Evolutionary conservation across 495 filamentous ascomycete species (phyloP), one percentile per base, ranked within the genome.

Genomic region (Penicillium ucsense): DNA sequence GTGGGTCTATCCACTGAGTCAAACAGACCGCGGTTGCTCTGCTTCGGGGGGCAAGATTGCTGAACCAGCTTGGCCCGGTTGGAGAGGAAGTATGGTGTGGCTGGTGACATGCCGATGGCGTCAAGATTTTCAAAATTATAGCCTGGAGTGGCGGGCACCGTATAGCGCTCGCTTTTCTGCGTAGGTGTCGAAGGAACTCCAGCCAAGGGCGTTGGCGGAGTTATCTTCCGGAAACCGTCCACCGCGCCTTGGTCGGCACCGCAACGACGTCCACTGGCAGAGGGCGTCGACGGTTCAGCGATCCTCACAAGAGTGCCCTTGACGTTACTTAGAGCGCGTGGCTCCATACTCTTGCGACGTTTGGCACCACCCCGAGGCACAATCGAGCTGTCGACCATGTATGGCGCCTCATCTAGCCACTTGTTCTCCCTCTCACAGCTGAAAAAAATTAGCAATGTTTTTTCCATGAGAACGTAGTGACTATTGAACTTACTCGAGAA

Each of bases 261-360:
- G 31, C 61, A 64, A 32, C 60, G 56, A 46, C 64, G 59, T 30
- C 59, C 55, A 8, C 53, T 59, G 4, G 56, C 49, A 41, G 62
- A 58, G 3, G 56, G 52, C 6, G 62, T 50, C 3, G 77, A 72
- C n/a, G 55, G 52, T 27, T 54, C 46, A 8, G 52, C 31, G 20
- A 54, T 34, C 8, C 45, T 50, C 30, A 70, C 51, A 3, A 88
- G 68, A 3, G 74, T 84, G 31, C 83, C 81, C 48, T 89, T 86
- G 28, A 84, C 52, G 47, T 89, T 89, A 49, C 81, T 76, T 8
- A 95, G 68, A 3, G 85, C 79, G 50, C 80, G 79, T 3, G 89
- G 89, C 64, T 95, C 88, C 89, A 95, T 95, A 49, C 84, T 88
- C 77, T 94, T 95, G 34, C 88, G 78, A 32, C 89, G 80, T 50